These are phyloP conservation scores for Eimeria acervulina DNA, from an alignment of 169 alveolate genomes.

Conservation along the genomic window DNA sequence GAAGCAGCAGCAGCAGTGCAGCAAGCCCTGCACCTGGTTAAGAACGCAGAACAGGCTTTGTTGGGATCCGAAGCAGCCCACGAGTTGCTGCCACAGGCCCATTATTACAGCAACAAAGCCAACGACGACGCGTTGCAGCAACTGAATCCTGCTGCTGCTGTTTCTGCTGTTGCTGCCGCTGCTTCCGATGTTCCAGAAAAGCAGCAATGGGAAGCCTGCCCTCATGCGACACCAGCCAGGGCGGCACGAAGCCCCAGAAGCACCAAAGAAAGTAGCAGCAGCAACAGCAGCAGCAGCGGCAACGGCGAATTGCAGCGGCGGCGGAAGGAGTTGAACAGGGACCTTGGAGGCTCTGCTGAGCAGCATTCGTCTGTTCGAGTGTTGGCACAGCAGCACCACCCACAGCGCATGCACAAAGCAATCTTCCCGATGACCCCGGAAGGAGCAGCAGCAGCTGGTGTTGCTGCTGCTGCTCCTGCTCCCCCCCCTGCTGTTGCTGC, in stretches of 20 bases:
- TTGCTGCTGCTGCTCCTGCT: slow-evolving; percentile 18
- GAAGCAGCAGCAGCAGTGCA: slow-evolving; percentile 37
- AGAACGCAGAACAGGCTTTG: slow-evolving; percentile 48
- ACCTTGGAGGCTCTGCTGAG: not conserved
- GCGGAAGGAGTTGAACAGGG: not conserved
- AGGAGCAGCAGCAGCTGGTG: slow-evolving; percentile 22
- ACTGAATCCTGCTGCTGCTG: not conserved
- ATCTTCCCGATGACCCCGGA: not conserved
- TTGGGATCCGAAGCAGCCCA: slow-evolving; percentile 8
- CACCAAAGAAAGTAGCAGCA: slow-evolving; percentile 34
- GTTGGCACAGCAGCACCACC: slow-evolving; percentile 23
- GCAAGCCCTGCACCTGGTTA: slow-evolving; percentile 42
- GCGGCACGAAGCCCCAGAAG: not conserved
- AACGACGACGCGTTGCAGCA: not conserved
- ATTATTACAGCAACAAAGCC: not conserved
- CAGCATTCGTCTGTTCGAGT: not conserved
- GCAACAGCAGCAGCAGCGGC: slow-evolving; percentile 29
- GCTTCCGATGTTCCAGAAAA: not conserved
- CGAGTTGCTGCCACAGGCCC: not conserved
- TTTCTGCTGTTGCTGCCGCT: slow-evolving; percentile 28
- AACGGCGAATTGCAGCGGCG: not conserved
- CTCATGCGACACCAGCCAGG: not conserved
- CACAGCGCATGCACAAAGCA: not conserved
- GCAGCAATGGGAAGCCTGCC: not conserved
- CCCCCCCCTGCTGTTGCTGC: slow-evolving; percentile 36